A percentile compares a stretch with the other conserved stretches of the same genome.
Conservation (phyloP, 163 green algal species). For the Chlamydomonas reinhardtii region DNA sequence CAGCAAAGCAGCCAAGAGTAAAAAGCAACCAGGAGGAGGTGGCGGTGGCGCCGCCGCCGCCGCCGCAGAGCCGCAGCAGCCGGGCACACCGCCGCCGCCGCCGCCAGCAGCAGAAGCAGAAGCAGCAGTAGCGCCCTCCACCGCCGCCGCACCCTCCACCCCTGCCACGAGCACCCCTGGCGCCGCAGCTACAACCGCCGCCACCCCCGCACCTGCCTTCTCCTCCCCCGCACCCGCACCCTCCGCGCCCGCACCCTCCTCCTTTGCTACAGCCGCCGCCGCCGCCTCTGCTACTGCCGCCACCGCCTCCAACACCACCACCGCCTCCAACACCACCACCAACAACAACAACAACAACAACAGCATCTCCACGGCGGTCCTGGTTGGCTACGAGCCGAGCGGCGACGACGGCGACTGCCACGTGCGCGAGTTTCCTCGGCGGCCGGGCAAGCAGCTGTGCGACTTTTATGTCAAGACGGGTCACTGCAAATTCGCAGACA, state of each 20-base stretch:
- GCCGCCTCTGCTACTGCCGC: background rate
- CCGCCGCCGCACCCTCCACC: background rate
- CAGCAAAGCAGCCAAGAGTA: too few species aligned
- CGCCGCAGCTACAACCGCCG: background rate
- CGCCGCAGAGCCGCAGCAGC: too few species aligned
- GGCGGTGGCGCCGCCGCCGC: too few species aligned
- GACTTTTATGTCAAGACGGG: constrained; percentile 92
- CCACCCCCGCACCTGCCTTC: too few species aligned
- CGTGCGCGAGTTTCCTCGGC: constrained; percentile 53
- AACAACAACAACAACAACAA: too few species aligned
- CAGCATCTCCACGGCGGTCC: constrained; percentile 6
- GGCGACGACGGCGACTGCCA: constrained; percentile 26
- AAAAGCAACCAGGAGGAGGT: too few species aligned
- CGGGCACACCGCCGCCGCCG: too few species aligned
- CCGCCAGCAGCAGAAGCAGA: too few species aligned
- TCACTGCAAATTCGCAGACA: constrained; percentile 85
- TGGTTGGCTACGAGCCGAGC: constrained; percentile 58
- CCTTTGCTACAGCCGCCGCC: background rate
- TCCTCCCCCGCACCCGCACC: background rate
- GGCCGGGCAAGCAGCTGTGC: constrained; percentile 55
- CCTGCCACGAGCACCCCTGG: background rate
- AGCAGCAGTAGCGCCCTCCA: too few species aligned
- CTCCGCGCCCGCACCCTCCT: background rate
- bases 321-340: too few species aligned
- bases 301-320: background rate